A percentile compares a stretch with the other conserved stretches of the same genome.
Evolutionary conservation across 805 yeast genomes (phyloP).

Genomic region (Peterozyma xylosa): DNA sequence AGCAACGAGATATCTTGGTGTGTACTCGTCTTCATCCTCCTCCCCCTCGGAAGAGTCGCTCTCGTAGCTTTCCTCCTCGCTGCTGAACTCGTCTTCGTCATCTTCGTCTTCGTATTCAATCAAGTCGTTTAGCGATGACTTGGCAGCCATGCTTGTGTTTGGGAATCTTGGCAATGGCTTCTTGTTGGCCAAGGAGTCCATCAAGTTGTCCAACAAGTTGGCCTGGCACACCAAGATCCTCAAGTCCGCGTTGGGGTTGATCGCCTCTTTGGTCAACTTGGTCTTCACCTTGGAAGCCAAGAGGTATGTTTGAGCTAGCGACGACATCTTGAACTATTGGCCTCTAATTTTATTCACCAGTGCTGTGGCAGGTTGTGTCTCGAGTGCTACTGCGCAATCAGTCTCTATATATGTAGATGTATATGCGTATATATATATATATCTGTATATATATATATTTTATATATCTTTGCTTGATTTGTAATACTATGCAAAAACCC

Average conservation of each 20-base stretch:
- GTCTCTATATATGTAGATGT: too few species aligned
- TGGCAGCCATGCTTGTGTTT: conserved; percentile 10
- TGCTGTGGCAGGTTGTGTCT: too few species aligned
- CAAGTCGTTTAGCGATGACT: conserved; percentile 18
- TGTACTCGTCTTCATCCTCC: background rate
- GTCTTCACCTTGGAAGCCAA: conserved; percentile 59
- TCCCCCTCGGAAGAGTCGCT: conserved; percentile 2
- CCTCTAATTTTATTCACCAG: too few species aligned
- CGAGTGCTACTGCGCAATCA: too few species aligned
- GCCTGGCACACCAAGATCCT: conserved; percentile 63
- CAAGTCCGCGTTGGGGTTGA: conserved; percentile 47
- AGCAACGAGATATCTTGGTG: too few species aligned
- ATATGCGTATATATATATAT: too few species aligned
- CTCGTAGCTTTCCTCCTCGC: conserved; percentile 11
- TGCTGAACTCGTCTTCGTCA: conserved; percentile 9
- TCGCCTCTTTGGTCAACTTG: conserved; percentile 57
- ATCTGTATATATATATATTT: too few species aligned
- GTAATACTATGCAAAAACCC: too few species aligned
- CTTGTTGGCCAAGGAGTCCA: conserved; percentile 36
- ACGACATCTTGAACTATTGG: conserved; percentile 5
- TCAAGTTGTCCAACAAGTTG: conserved; percentile 56
- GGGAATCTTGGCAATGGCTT: conserved; percentile 23
- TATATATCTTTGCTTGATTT: too few species aligned
- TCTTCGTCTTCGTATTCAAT: conserved; percentile 16
- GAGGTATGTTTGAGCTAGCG: conserved; percentile 48